Conservation (phyloP, 495 filamentous ascomycete genomes). For the Oleoguttula mirabilis region DNA sequence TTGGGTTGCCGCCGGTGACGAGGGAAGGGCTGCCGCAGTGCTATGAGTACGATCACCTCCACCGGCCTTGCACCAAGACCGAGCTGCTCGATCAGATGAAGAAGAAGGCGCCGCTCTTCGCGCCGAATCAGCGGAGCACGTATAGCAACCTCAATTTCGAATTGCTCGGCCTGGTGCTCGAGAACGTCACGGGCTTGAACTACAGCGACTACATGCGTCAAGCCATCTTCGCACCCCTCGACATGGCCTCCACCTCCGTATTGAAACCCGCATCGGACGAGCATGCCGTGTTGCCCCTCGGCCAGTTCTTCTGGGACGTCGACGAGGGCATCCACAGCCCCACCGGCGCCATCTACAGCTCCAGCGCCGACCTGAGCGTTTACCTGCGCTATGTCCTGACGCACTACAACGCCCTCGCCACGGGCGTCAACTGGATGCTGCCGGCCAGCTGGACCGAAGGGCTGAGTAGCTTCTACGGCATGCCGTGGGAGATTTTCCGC, state of each 20-base stretch:
- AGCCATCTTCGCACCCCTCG: slow-evolving; percentile 26
- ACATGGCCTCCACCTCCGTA: slow-evolving; percentile 23
- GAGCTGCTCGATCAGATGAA: slow-evolving; percentile 21
- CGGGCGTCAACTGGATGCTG: slow-evolving; percentile 26
- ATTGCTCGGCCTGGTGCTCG: slow-evolving; percentile 27
- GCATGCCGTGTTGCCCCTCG: slow-evolving; percentile 26
- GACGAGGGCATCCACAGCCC: slow-evolving; percentile 25
- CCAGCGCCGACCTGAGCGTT: slow-evolving; percentile 22
- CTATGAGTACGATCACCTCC: slow-evolving; percentile 19
- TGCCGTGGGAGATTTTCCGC: slow-evolving; percentile 31
- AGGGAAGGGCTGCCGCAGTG: slow-evolving; percentile 20
- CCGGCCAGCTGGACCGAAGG: slow-evolving; percentile 21
- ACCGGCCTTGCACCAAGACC: slow-evolving; percentile 6
- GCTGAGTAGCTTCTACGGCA: slow-evolving; percentile 25
- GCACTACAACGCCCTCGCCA: slow-evolving; percentile 27
- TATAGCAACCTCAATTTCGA: slow-evolving; percentile 29
- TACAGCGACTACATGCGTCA: slow-evolving; percentile 25
- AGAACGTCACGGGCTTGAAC: slow-evolving; percentile 21
- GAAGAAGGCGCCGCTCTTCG: slow-evolving; percentile 22
- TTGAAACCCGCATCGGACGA: slow-evolving; percentile 19
- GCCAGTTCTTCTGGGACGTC: slow-evolving; percentile 25
- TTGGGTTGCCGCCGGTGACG: slow-evolving; percentile 24
- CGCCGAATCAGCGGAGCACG: slow-evolving; percentile 26
- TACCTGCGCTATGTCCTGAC: slow-evolving; percentile 28
- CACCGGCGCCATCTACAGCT: slow-evolving; percentile 29